Percentiles rank a stretch among this genome's conserved stretches.
phyloP scores from a whole-genome alignment of 1,284 basidiomycete species.

The Heimioporus punctisporus region DNA sequence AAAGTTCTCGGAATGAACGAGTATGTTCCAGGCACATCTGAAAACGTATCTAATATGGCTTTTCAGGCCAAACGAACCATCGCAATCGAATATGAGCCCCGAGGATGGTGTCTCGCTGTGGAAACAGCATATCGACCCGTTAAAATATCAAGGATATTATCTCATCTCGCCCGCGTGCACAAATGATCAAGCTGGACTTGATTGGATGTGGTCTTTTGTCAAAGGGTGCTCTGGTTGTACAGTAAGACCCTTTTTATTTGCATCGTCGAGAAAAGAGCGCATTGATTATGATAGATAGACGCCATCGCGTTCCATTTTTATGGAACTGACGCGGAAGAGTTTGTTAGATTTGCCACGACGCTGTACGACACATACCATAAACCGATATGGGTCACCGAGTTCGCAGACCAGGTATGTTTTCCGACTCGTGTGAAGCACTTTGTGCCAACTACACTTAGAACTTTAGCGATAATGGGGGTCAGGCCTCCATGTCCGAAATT shows the following conservation, averaged over 20 bases:
- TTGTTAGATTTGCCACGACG: constrained; percentile 54
- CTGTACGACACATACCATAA: constrained; percentile 54
- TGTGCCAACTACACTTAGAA: constrained; percentile 42
- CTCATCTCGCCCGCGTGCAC: constrained; percentile 74
- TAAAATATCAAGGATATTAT: constrained; percentile 57
- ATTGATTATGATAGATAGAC: constrained; percentile 43
- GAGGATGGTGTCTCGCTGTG: constrained; percentile 57
- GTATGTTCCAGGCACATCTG: constrained; percentile 33
- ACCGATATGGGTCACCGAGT: constrained; percentile 71
- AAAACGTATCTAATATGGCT: background rate
- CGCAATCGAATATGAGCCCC: constrained; percentile 66
- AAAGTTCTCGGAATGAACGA: constrained; percentile 54
- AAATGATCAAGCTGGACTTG: constrained; percentile 59
- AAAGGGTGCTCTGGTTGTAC: constrained; percentile 50
- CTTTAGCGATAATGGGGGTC: constrained; percentile 57
- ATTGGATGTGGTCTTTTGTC: constrained; percentile 66
- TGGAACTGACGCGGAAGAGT: constrained; percentile 48
- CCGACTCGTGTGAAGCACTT: too few relatives aligned
- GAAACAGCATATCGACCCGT: constrained; percentile 66
- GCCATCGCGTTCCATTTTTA: constrained; percentile 65
- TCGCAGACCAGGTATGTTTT: constrained; percentile 56
- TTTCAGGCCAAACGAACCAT: constrained; percentile 51
- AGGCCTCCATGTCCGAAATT: constrained; percentile 51
- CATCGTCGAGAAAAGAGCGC: too few relatives aligned
- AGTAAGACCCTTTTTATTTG: constrained; percentile 33